Base-by-base conservation (phyloP, 2,329 filamentous ascomycete genomes). In the Allantophomopsis cytisporea region DNA sequence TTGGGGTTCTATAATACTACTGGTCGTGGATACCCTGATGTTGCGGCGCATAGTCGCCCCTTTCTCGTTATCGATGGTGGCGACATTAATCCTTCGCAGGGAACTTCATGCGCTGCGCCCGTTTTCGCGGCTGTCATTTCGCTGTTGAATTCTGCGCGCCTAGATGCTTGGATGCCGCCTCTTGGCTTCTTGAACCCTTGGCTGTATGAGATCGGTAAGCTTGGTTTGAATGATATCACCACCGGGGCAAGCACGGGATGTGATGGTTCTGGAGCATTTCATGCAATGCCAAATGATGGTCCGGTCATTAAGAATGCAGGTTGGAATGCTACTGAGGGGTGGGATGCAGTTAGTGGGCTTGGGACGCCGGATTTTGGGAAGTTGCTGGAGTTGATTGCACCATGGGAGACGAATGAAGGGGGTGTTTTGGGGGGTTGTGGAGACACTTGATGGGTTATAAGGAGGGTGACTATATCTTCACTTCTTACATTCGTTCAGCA, bases 51-150 rank as follows among this genome's bases (percentile, higher is more conserved):
- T 17, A 40, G 43, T 13, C 40, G 38, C 17, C 31, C 42, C 17
- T 44, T 40, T 30, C 35, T 39, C 14, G 41, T 39, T 11, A 40
- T 42, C 14, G 40, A 43, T 16, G 38, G 37, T 21, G 38, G 38
- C 13, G 13, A 21, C 3, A 21, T 14, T 11, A 41, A 35, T 8
- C 39, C 36, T 2, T 34, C 41, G 20, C 43, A 47, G 38, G 50
- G 50, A 1, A 52, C 50, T 5, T 50, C 46, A 4, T 49, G 48
- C 5, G 65, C 73, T 0, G 57, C 69, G 1, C 78, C 78, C 0
- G 59, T 73, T 0, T 71, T 73, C 18, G 68, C 71, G 0, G 68
- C 66, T 4, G 61, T 80, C 39, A 60, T 82, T 40, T 34, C 41
- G 16, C 35, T 47, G n/a, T 17, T 45, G 15, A 45, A 47, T 17